phyloP scores from a whole-genome alignment of 225 moss, liverwort and hornwort genomes.

The Thuidium tamariscinum region DNA sequence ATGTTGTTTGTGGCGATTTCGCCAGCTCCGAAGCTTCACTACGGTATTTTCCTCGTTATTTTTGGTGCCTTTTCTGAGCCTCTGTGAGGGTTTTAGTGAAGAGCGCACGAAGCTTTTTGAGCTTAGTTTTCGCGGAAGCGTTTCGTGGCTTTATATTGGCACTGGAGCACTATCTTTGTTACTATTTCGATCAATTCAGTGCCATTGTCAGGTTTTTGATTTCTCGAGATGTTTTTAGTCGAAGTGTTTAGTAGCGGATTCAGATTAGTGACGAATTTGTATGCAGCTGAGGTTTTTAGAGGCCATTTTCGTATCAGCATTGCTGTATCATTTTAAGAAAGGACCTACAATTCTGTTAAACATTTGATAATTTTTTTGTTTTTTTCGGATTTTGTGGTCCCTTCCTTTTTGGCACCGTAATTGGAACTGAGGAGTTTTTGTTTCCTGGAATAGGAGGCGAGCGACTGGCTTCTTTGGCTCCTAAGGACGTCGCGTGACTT shows the following conservation, averaged over 20 bases:
- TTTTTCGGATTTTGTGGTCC: neutral
- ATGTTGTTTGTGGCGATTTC: neutral
- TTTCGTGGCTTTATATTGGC: neutral
- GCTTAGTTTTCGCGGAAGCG: neutral
- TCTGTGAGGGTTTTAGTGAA: constrained; percentile 1
- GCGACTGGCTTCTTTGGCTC: neutral
- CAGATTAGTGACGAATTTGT: neutral
- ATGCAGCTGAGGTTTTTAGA: neutral
- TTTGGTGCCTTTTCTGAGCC: neutral
- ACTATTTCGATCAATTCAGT: neutral
- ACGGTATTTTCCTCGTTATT: neutral
- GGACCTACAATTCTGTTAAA: neutral
- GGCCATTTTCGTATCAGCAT: neutral
- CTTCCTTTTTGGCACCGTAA: neutral
- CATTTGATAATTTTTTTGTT: neutral
- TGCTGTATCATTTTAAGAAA: neutral
- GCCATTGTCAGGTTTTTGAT: neutral
- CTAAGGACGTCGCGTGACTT: neutral
- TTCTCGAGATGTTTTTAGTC: neutral
- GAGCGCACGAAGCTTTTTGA: neutral
- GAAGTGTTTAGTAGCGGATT: neutral
- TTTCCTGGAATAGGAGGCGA: constrained; percentile 2
- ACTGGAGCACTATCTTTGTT: neutral
- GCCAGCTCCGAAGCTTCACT: neutral
- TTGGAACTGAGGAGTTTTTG: neutral